Evolutionary conservation across 1,139 yeast genomes (phyloP).

Genomic region (Blastobotrys serpentis): DNA sequence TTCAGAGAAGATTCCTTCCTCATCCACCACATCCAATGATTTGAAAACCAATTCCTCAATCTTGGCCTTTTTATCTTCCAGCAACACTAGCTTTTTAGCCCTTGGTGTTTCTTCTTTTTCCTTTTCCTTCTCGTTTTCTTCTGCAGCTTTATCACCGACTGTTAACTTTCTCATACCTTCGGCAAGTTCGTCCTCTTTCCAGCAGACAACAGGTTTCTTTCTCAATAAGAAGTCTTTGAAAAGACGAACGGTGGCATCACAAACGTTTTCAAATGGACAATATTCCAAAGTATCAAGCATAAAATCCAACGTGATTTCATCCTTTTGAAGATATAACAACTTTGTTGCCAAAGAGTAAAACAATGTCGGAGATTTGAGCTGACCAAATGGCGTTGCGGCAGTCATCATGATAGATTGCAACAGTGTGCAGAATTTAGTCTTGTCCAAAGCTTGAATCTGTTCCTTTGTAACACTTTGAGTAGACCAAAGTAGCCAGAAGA

Average conservation of each 20-base stretch:
- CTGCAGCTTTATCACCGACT: no score
- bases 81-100: constrained; percentile 31
- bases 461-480: constrained; percentile 21
- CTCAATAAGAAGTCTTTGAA: constrained; percentile 54
- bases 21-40: constrained; percentile 1
- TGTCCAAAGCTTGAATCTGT: constrained; percentile 4
- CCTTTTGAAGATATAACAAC: constrained; percentile 53
- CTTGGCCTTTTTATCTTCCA: constrained; percentile 22
- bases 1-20: constrained; percentile 25
- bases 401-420: constrained; percentile 5
- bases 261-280: constrained; percentile 66
- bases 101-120: constrained; percentile 3
- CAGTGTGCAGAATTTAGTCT: constrained; percentile 30
- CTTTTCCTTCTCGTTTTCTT: no score
- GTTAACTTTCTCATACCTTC: neutral
- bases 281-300: constrained; percentile 61
- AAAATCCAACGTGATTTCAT: constrained; percentile 57
- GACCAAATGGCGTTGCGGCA: constrained; percentile 42
- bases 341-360: constrained; percentile 37
- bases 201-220: constrained; percentile 3
- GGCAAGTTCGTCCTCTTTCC: neutral
- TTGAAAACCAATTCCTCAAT: constrained; percentile 11
- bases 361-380: constrained; percentile 41
- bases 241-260: constrained; percentile 60
- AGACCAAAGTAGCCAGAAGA: constrained; percentile 47